Percentiles rank a stretch among this genome's conserved stretches.
These are phyloP conservation scores for Purshia tridentata DNA, from an alignment of 306 rosid genomes.

Conservation along the genomic window DNA sequence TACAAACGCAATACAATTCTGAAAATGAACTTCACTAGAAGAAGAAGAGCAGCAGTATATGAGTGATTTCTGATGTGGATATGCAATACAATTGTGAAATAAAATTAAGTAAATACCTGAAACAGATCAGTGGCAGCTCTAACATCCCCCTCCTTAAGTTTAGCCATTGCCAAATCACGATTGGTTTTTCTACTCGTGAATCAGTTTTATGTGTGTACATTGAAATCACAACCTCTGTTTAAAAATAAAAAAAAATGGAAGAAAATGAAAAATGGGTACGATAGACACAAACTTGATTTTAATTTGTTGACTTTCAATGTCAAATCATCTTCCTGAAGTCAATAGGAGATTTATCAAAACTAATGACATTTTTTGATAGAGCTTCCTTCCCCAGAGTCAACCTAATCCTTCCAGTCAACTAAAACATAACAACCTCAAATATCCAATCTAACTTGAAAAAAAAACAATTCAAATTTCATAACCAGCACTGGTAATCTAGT, in stretches of 20 bases:
- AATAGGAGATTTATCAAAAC: constrained; percentile 13
- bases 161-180: constrained; percentile 70
- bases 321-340: constrained; percentile 74
- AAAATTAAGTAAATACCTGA: constrained; percentile 51
- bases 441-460: neutral
- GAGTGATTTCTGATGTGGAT: neutral
- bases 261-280: neutral
- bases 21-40: neutral
- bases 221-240: neutral
- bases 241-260: neutral
- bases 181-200: constrained; percentile 57
- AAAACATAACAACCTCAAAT: neutral
- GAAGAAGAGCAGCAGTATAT: neutral
- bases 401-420: neutral
- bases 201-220: neutral
- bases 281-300: constrained; percentile 55
- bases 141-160: constrained; percentile 74
- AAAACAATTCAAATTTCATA: neutral
- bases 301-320: constrained; percentile 95
- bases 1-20: neutral
- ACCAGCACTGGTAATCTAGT: neutral
- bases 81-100: neutral
- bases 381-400: neutral
- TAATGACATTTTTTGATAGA: neutral
- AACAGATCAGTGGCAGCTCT: constrained; percentile 74